A percentile compares a stretch with the other conserved stretches of the same genome.
phyloP scores from a whole-genome alignment of 768 basidiomycete genomes.

The Saitozyma sp. region DNA sequence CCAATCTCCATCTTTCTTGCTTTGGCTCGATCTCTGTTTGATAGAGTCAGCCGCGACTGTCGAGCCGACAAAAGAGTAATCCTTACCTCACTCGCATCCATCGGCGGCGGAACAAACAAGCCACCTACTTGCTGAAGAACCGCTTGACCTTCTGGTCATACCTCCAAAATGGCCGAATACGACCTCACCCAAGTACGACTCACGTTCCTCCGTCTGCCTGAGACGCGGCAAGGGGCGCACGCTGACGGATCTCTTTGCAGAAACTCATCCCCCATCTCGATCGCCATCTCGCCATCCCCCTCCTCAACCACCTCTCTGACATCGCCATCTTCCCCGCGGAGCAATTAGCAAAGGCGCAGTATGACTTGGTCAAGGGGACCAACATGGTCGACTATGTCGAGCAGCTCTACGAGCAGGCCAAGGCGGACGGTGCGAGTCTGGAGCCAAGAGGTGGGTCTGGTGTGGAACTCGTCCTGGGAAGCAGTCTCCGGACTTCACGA shows the following conservation, averaged over 20 bases:
- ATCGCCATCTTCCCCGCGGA: conserved; percentile 66
- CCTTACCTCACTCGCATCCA: no score
- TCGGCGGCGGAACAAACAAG: no score
- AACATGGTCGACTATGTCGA: conserved; percentile 97
- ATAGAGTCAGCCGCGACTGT: no score
- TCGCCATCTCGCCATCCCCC: conserved; percentile 88
- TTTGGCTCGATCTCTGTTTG: no score
- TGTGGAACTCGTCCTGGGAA: not conserved
- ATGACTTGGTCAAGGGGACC: conserved; percentile 94
- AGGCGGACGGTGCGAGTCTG: conserved; percentile 43
- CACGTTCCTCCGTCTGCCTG: not conserved
- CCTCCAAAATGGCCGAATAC: conserved; percentile 66
- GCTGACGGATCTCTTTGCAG: conserved; percentile 50
- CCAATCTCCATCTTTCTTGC: no score
- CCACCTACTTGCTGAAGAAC: no score
- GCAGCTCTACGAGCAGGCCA: conserved; percentile 72
- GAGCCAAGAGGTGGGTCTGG: not conserved
- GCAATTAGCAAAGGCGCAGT: conserved; percentile 84
- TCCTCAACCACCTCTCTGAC: conserved; percentile 80
- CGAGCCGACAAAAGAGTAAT: no score
- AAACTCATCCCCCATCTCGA: conserved; percentile 90
- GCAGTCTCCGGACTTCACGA: not conserved
- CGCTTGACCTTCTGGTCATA: no score
- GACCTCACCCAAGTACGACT: conserved; percentile 67
- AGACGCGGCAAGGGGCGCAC: not conserved